phyloP scores from a whole-genome alignment of 768 basidiomycete genomes.

The Boletus reticuloceps region DNA sequence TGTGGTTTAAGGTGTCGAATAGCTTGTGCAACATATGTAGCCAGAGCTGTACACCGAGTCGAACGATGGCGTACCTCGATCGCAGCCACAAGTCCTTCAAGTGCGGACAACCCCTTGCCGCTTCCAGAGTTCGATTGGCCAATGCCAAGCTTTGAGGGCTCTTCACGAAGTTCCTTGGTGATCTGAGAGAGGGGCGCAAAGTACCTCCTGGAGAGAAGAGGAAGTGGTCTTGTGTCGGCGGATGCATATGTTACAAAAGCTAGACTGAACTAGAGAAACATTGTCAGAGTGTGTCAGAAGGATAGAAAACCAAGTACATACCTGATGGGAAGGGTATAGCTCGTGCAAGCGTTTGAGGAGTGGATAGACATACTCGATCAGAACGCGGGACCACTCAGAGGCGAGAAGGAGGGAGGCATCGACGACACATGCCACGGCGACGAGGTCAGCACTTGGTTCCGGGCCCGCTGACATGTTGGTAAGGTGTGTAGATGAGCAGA shows the following conservation, averaged over 20 bases:
- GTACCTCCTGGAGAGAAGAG: conserved; percentile 56
- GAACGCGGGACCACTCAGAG: conserved; percentile 48
- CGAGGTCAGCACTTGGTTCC: conserved; percentile 27
- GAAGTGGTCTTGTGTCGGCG: conserved; percentile 51
- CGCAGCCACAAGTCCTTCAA: conserved; percentile 70
- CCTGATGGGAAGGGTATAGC: conserved; percentile 37
- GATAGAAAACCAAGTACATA: conserved; percentile 17
- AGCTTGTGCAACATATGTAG: conserved; percentile 36
- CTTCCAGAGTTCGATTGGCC: conserved; percentile 53
- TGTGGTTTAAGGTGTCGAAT: conserved; percentile 35
- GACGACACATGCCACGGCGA: conserved; percentile 56
- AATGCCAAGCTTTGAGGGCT: conserved; percentile 51
- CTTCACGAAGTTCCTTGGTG: conserved; percentile 44
- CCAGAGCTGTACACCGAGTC: background rate
- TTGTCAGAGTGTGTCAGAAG: background rate
- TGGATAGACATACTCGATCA: conserved; percentile 47
- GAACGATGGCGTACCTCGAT: conserved; percentile 54
- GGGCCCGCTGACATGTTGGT: conserved; percentile 18
- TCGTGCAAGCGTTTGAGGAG: conserved; percentile 54
- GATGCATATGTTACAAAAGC: conserved; percentile 65
- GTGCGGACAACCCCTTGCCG: conserved; percentile 56
- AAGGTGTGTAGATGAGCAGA: background rate
- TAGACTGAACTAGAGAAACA: conserved; percentile 35
- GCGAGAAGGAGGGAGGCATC: conserved; percentile 58
- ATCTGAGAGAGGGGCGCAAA: conserved; percentile 46